These are phyloP conservation scores for Cairneyella variabilis DNA, from an alignment of 495 filamentous ascomycete species.

Conservation along the genomic window DNA sequence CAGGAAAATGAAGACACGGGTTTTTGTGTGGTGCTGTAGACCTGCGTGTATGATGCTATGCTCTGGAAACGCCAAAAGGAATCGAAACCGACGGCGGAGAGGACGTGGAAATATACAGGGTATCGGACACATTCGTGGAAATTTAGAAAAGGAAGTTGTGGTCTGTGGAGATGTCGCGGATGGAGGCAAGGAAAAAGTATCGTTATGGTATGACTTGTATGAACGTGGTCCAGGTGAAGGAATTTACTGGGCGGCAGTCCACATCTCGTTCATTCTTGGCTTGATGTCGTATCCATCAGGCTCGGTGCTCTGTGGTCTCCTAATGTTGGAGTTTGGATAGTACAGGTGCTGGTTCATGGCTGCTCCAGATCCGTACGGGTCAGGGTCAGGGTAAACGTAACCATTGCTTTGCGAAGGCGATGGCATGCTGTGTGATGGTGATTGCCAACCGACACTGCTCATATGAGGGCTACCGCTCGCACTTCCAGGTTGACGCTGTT, in stretches of 20 bases:
- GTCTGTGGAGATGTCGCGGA: neutral
- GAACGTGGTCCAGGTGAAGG: neutral
- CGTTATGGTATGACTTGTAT: neutral
- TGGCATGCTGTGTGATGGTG: conserved; percentile 57
- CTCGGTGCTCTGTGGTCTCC: conserved; percentile 67
- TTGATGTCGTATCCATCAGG: conserved; percentile 67
- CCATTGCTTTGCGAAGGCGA: conserved; percentile 63
- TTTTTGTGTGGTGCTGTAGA: conserved; percentile 15
- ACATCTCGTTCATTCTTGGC: conserved; percentile 42
- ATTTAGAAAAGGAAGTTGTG: conserved; percentile 1
- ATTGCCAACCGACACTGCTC: conserved; percentile 68
- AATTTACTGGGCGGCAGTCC: conserved; percentile 26
- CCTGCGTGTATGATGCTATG: conserved; percentile 18
- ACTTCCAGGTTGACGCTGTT: conserved; percentile 60
- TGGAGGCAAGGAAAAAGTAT: neutral
- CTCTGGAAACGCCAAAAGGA: conserved; percentile 13
- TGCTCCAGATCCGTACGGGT: conserved; percentile 49
- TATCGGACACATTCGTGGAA: conserved; percentile 21
- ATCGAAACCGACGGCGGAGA: neutral
- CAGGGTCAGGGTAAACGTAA: conserved; percentile 69
- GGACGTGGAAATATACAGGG: conserved; percentile 22
- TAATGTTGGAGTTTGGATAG: conserved; percentile 57
- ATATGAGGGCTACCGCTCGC: conserved; percentile 70
- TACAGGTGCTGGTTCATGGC: conserved; percentile 64
- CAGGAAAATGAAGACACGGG: neutral